Base-by-base conservation (phyloP, 2,329 filamentous ascomycete species). In the Hansfordia pulvinata region DNA sequence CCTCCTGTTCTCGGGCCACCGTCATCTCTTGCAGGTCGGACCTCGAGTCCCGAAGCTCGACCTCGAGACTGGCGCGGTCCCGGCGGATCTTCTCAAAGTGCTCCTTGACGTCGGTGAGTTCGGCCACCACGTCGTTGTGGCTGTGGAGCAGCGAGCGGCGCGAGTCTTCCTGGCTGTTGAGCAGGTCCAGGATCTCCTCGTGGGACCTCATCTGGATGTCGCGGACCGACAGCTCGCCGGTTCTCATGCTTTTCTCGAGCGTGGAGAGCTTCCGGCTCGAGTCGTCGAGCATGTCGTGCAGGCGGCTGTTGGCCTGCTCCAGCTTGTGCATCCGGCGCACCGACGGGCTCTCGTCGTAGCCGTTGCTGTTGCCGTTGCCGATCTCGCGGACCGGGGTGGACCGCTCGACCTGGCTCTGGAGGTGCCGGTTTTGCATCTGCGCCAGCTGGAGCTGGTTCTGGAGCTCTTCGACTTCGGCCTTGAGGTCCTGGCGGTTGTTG, bases 271-370 rank as follows among this genome's bases (percentile, higher is more conserved):
- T 94, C 62, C 83, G 88, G 11, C 78, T 66, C 3, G 88, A 94
- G 49, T 94, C 85, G 50, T 96, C 88, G 5, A 96, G 75, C 69
- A 93, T 83, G 35, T 93, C 84, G 44, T 96, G 88, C 10, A 96
- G 66, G 30, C 85, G 76, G 49, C 70, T 86, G 53, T 96, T 96
- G 46, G 82, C 88, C 40, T 84, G 75, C 53, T 96, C 88, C 5
- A 96, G 68, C 54, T 94, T 88, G 46, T 93, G 80, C 42, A 93
- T 77, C 10, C 90, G 76, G 29, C 77, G 69, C 25, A 80, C 49
- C 2, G 83, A 88, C 2, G 83, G 82, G 39, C 76, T 88, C 23
- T 90, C 76, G 20, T 88, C 79, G 30, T 73, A 59, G 17, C 42
- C 47, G 49, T 62, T 71, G 19, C 57, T 51, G n/a, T n/a, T n/a